Conservation (phyloP, 768 basidiomycete genomes). For the Plicaturopsis crispa region DNA sequence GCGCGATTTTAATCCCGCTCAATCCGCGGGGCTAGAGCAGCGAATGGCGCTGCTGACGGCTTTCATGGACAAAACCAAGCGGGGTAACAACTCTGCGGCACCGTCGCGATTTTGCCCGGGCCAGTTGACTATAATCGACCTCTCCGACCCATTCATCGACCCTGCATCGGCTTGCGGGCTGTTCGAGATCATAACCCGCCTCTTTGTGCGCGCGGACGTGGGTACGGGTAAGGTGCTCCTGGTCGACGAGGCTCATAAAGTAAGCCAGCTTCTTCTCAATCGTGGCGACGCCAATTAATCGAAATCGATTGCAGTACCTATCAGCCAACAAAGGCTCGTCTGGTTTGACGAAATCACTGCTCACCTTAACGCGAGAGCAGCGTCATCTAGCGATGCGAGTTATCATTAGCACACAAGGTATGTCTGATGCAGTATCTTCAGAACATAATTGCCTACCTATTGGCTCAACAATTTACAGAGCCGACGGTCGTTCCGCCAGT, state of each 20-base stretch:
- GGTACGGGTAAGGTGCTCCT: constrained; percentile 61
- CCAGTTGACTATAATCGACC: constrained; percentile 58
- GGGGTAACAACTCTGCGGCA: constrained; percentile 2
- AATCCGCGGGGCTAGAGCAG: constrained; percentile 51
- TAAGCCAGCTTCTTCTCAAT: constrained; percentile 10
- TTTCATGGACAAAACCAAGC: constrained; percentile 35
- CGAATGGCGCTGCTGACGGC: constrained; percentile 53
- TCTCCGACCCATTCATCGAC: constrained; percentile 72
- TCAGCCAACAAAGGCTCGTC: constrained; percentile 34
- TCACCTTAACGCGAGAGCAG: constrained; percentile 59
- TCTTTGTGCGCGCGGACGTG: constrained; percentile 56
- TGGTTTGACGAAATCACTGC: constrained; percentile 50
- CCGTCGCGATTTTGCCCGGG: constrained; percentile 42
- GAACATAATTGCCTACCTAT: too few relatives aligned
- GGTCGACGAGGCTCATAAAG: constrained; percentile 75
- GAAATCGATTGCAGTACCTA: constrained; percentile 41
- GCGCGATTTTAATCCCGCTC: constrained; percentile 46
- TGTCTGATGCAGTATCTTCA: constrained; percentile 6
- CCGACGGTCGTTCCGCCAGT: constrained; percentile 67
- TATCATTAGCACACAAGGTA: constrained; percentile 70
- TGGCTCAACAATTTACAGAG: constrained; percentile 33
- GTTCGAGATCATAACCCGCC: constrained; percentile 60
- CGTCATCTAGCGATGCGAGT: constrained; percentile 68
- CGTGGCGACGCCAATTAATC: neutral
- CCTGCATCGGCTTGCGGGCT: constrained; percentile 56